Conservation (phyloP, 2,329 filamentous ascomycete species). For the Mycocentrospora acerina region DNA sequence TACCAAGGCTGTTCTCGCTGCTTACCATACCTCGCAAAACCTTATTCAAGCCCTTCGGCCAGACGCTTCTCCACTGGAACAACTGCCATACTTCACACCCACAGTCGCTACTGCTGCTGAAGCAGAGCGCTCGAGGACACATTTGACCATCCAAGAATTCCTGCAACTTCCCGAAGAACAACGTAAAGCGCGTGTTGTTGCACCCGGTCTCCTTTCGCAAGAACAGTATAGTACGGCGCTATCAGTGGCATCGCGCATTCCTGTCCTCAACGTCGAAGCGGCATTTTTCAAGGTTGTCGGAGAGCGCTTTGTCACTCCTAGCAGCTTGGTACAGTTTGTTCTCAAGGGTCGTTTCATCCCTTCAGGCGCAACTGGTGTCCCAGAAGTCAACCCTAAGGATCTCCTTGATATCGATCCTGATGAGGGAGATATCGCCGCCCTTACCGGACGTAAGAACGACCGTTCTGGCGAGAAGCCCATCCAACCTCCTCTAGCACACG, state of each 20-base stretch:
- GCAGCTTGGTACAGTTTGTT: constrained; percentile 88
- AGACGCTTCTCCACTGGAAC: constrained; percentile 80
- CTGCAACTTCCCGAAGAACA: constrained; percentile 79
- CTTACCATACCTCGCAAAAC: constrained; percentile 80
- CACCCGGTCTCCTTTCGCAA: constrained; percentile 69
- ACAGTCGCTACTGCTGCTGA: constrained; percentile 65
- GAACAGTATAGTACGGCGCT: constrained; percentile 76
- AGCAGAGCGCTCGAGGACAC: constrained; percentile 62
- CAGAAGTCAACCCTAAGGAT: constrained; percentile 73
- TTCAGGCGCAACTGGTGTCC: constrained; percentile 74
- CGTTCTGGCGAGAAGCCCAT: constrained; percentile 65
- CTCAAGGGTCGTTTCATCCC: constrained; percentile 94
- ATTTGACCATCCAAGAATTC: constrained; percentile 80
- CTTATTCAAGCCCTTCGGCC: constrained; percentile 88
- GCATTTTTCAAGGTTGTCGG: constrained; percentile 98
- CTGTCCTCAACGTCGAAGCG: constrained; percentile 80
- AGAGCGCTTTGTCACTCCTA: constrained; percentile 88
- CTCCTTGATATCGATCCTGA: constrained; percentile 90
- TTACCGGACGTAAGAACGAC: constrained; percentile 72
- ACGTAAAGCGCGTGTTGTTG: constrained; percentile 70
- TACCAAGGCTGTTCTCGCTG: constrained; percentile 76
- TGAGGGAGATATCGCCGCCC: constrained; percentile 85
- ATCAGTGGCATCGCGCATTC: constrained; percentile 78
- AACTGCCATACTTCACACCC: constrained; percentile 83
- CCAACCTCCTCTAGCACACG: constrained; percentile 81